Percentiles rank a stretch among this genome's conserved stretches.
Evolutionary conservation across 208 protist genomes (phyloP).

Genomic region (Trypanosoma conorhini): DNA sequence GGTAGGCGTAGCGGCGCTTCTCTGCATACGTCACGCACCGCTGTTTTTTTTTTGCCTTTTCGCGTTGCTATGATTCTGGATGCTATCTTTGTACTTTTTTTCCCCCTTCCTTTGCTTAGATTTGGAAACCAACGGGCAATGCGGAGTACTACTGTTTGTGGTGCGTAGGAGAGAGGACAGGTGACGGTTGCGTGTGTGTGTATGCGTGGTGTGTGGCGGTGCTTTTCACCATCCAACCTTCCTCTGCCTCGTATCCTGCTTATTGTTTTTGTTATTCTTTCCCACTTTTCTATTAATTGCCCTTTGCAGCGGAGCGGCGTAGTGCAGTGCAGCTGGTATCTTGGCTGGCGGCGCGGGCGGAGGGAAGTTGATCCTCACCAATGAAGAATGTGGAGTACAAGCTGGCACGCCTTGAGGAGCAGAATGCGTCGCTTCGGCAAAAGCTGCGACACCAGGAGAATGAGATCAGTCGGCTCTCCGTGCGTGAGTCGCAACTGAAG

Average conservation of each 20-base stretch:
- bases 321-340: background rate
- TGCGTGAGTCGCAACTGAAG: slow-evolving; percentile 31
- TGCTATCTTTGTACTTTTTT: background rate
- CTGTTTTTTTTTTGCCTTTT: background rate
- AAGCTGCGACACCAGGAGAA: slow-evolving; percentile 33
- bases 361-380: background rate
- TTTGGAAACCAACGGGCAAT: background rate
- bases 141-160: background rate
- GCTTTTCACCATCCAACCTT: background rate
- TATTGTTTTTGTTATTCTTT: background rate
- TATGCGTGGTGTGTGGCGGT: background rate
- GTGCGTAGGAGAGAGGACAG: background rate
- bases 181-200: background rate
- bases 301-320: background rate
- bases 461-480: slow-evolving; percentile 27
- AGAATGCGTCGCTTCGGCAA: slow-evolving; percentile 27
- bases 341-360: background rate
- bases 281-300: background rate
- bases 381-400: slow-evolving; percentile 22
- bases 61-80: background rate
- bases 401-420: slow-evolving; percentile 28
- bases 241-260: background rate
- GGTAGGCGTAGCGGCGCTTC: background rate
- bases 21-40: background rate
- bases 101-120: too few species aligned